phyloP scores from a whole-genome alignment of 1,284 basidiomycete genomes.

The Austroboletus niveus region DNA sequence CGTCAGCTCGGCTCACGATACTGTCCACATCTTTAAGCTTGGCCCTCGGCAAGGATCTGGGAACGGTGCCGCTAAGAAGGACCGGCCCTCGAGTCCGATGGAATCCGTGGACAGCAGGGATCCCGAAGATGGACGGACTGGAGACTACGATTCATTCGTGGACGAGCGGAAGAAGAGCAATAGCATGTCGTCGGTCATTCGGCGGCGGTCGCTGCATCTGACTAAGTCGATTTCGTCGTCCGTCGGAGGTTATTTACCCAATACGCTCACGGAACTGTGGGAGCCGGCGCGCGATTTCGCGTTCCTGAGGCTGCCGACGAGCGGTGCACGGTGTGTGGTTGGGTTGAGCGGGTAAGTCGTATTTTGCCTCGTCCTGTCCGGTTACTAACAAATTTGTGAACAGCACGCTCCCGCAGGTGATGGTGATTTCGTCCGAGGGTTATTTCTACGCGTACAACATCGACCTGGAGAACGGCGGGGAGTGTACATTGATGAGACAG shows the following conservation, averaged over 20 bases:
- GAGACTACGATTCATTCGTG: constrained; percentile 75
- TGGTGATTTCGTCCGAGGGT: constrained; percentile 95
- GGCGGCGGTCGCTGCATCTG: constrained; percentile 72
- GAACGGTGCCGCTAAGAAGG: constrained; percentile 18
- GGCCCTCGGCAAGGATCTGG: constrained; percentile 26
- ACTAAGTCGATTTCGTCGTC: constrained; percentile 80
- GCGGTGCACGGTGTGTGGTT: constrained; percentile 79
- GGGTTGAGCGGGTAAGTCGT: constrained; percentile 77
- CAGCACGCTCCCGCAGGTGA: constrained; percentile 92
- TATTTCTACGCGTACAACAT: constrained; percentile 96
- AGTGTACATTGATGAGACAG: constrained; percentile 93
- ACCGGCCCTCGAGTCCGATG: constrained; percentile 50
- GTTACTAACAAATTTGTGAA: not conserved
- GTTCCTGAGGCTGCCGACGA: constrained; percentile 82
- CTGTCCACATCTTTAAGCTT: constrained; percentile 96
- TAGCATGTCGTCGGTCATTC: constrained; percentile 62
- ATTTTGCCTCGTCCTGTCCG: not conserved
- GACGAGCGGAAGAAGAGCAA: constrained; percentile 62
- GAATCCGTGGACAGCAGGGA: constrained; percentile 67
- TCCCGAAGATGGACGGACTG: constrained; percentile 49
- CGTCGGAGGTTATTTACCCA: constrained; percentile 89
- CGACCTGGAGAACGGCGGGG: constrained; percentile 94
- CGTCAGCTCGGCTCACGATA: constrained; percentile 91
- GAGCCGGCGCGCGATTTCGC: constrained; percentile 96
- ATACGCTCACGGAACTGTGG: constrained; percentile 94